Base-by-base conservation (phyloP, 1,284 basidiomycete genomes). In the Vanrija sp. region DNA sequence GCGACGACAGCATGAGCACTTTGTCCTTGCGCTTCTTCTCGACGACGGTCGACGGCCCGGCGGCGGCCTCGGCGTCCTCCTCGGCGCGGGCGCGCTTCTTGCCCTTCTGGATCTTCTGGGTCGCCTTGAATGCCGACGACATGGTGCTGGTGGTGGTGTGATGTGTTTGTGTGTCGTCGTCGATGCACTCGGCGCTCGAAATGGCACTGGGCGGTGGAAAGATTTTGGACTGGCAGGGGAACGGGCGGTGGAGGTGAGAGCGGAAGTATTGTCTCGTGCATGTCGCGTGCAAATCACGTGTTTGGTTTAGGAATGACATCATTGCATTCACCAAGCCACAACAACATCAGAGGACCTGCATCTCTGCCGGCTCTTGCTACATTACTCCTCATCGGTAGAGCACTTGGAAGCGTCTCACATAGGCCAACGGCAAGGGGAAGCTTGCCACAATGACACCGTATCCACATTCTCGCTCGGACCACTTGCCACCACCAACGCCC, bases 1-100 rank as follows among this genome's bases (percentile, higher is more conserved):
- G 83, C 42, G 94, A 98, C 43, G 89, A 93, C 47, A 98, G 85
- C 69, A 98, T 77, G 51, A 99, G 80, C 6, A 98, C 94, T 58
- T 82, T 80, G 68, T 83, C 81, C 74, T 82, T 82, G 66, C 80
- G 75, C 49, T 75, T 64, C 64, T 76, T 77, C 53, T 59, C 52
- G 9, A 52, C 49, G 45, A 49, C 56, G 15, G 46, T 43, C 38
- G 44, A 43, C 12, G 52, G 38, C 1, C 42, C 56, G n/a, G 48
- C 40, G 34, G 28, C 46, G 40, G 54, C 42, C 7, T 23, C 40
- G 23, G 47, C 52, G 3, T 46, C 61, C 9, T 55, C 53, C 10
- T 47, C 57, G 12, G 39, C 48, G 34, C 34, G 34, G 12, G 54
- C 54, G 43, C 59, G 59, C 59, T 61, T 61, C 26, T 43, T 43